Conservation (phyloP, 108 stramenopile species). For the Fistulifera pelliculosa region DNA sequence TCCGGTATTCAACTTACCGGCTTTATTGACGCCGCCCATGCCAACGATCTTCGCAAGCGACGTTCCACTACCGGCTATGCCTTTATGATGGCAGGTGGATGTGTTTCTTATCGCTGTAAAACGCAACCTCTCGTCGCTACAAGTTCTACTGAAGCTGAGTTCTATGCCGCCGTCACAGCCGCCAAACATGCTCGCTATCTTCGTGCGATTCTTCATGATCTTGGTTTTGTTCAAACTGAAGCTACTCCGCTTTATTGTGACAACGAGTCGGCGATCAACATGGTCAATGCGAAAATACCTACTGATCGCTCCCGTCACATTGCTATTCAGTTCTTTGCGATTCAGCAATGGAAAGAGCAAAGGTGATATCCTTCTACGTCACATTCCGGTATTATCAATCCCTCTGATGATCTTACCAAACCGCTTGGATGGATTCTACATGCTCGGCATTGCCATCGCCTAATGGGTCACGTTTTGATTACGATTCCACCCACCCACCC, state of each 20-base stretch:
- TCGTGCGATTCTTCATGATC: slow-evolving; percentile 7
- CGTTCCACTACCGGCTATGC: slow-evolving; percentile 24
- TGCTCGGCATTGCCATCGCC: slow-evolving; percentile 12
- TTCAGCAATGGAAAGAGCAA: slow-evolving; percentile 16
- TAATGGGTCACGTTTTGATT: slow-evolving; percentile 29
- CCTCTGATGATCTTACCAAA: slow-evolving; percentile 25
- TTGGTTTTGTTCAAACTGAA: slow-evolving; percentile 15
- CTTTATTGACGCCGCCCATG: slow-evolving; percentile 22
- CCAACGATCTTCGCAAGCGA: too few species aligned
- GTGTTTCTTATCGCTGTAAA: too few species aligned
- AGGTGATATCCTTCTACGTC: slow-evolving; percentile 1
- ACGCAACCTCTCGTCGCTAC: too few species aligned
- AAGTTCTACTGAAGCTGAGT: too few species aligned
- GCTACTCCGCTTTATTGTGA: slow-evolving; percentile 10
- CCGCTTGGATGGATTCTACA: slow-evolving; percentile 29
- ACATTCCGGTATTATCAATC: slow-evolving; percentile 14
- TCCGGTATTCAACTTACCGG: slow-evolving; percentile 2
- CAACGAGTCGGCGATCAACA: slow-evolving; percentile 8
- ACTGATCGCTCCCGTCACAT: slow-evolving; percentile 18
- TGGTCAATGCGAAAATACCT: too few species aligned
- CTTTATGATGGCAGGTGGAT: slow-evolving; percentile 8
- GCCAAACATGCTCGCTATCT: slow-evolving; percentile 9
- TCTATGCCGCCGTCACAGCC: too few species aligned
- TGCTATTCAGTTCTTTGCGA: slow-evolving; percentile 16
- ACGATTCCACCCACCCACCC: too few species aligned